Percentiles rank a stretch among this genome's conserved stretches.
Evolutionary conservation across 345 rosid species (phyloP).

Genomic region (Citrus trifoliata): DNA sequence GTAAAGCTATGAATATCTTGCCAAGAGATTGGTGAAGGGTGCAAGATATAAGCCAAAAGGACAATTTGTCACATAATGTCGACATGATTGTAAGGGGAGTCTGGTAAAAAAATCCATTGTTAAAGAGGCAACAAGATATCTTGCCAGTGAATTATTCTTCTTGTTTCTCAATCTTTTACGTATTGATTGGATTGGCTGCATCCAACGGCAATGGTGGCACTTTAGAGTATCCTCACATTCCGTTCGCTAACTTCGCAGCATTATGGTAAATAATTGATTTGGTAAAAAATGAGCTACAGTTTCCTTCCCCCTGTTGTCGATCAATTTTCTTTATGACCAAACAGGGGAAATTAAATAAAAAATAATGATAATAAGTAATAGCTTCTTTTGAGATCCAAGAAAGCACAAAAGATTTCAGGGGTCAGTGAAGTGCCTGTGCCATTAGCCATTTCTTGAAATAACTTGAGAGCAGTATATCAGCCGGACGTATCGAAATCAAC

Average conservation of each 20-base stretch:
- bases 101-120: neutral
- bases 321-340: neutral
- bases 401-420: neutral
- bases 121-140: neutral
- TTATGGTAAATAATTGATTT: neutral
- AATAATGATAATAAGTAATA: no score
- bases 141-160: neutral
- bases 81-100: neutral
- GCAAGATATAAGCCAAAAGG: neutral
- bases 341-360: neutral
- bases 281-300: neutral
- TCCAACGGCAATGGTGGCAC: no score
- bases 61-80: conserved; percentile 12
- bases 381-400: neutral
- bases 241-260: neutral
- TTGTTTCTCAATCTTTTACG: neutral
- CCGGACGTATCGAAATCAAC: neutral
- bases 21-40: conserved; percentile 4
- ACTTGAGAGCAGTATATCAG: neutral
- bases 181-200: neutral
- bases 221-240: neutral
- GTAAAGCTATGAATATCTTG: neutral
- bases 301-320: neutral
- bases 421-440: neutral
- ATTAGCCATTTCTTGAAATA: neutral